Evolutionary conservation across 2,329 filamentous ascomycete genomes (phyloP).

Genomic region (Calonectria naviculata): DNA sequence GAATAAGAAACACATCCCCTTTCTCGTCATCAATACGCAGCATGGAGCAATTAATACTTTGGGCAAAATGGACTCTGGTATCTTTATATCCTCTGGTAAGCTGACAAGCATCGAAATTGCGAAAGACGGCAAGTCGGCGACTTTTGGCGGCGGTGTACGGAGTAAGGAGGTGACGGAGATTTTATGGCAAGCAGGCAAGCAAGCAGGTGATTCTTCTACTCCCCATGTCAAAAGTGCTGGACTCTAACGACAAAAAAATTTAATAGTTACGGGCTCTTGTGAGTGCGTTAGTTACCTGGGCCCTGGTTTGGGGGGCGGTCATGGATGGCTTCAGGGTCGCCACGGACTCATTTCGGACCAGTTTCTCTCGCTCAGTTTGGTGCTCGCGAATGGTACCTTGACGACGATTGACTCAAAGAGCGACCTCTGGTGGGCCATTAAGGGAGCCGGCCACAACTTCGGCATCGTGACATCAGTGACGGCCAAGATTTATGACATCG

Average conservation of each 20-base stretch:
- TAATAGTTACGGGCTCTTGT: constrained; percentile 35
- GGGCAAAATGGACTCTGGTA: constrained; percentile 59
- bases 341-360: constrained; percentile 47
- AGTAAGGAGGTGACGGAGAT: constrained; percentile 58
- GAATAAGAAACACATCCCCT: constrained; percentile 57
- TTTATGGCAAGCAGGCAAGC: constrained; percentile 62
- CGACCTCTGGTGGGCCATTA: constrained; percentile 50
- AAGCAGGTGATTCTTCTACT: constrained; percentile 60
- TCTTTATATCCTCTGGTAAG: constrained; percentile 60
- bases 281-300: constrained; percentile 44
- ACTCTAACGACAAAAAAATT: background rate
- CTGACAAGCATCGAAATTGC: constrained; percentile 55
- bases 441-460: constrained; percentile 48
- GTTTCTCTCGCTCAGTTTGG: constrained; percentile 45
- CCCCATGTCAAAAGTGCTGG: too few relatives aligned
- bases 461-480: constrained; percentile 44
- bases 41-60: constrained; percentile 63
- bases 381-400: constrained; percentile 43
- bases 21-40: constrained; percentile 63
- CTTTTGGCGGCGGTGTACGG: constrained; percentile 58
- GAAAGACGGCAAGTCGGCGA: constrained; percentile 56
- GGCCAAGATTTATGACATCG: constrained; percentile 45
- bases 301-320: constrained; percentile 44
- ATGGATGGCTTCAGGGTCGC: constrained; percentile 43
- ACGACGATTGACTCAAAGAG: constrained; percentile 33